Base-by-base conservation (phyloP, 2,329 filamentous ascomycete species). In the Lasiodiplodia hormozganensis region DNA sequence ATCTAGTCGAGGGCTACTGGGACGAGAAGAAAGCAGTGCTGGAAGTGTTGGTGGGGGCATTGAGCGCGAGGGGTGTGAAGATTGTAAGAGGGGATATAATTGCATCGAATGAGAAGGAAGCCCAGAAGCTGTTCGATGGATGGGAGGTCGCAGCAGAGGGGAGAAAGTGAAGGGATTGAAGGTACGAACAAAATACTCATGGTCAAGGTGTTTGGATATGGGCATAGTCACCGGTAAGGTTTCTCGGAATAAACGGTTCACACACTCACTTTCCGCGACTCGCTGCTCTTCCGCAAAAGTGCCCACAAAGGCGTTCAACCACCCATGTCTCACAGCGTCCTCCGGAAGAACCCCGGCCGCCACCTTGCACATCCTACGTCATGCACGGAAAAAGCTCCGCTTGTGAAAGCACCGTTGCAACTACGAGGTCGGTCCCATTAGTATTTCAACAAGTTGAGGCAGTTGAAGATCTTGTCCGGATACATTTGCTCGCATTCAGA, bases 1-100 rank as follows among this genome's bases (percentile, higher is more conserved):
- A 64, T 51, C 10, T 52, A 47, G 60, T 64, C 28, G 60, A 64
- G 43, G 60, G 60, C n/a, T 64, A 28, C 23, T 64, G 60, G 60
- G 60, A 64, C 28, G 60, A 52, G 31, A 64, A 64, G 31, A 52
- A 12, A 21, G 47, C 18, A 31, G 60, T 64, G 2, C 36, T 64
- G 47, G 47, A 52, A 5, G 60, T 52, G 43, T 28, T 64, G 43
- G 25, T 5, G 60, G n/a, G 11, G 14, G 60, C 28, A 18, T 25
- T 64, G 28, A n/a, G 5, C n/a, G 31, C 11, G 60, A 64, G 43
- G 31, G 60, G 60, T 5, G 47, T 64, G n/a, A 52, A 21, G 60
- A 31, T 64, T 3, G 31, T 52, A 47, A 38, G 18, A 28, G 60
- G 60, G 23, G 43, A 28, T 36, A 43, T 64, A 28, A 47, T 64